Evolutionary conservation across 2,329 filamentous ascomycete genomes (phyloP).

Genomic region (Trichoderma sp.): DNA sequence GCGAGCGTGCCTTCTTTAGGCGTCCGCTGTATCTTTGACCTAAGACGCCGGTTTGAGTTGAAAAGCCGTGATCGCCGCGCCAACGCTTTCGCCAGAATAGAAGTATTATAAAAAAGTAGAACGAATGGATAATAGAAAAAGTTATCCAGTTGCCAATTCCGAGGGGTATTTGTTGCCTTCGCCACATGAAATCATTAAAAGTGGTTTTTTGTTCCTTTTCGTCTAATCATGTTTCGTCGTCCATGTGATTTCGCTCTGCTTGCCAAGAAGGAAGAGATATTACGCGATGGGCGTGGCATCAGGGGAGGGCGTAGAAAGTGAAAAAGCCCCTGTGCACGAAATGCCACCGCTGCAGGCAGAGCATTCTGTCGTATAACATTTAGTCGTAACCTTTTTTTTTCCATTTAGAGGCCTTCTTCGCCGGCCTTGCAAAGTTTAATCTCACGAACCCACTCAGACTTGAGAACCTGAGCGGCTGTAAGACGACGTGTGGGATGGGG

Average conservation of each 20-base stretch:
- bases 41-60: background rate
- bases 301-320: background rate
- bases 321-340: background rate
- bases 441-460: slow-evolving; percentile 97
- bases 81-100: slow-evolving; percentile 31
- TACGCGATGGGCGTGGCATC: slow-evolving; percentile 35
- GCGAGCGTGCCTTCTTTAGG: slow-evolving; percentile 1
- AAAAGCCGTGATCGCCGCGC: background rate
- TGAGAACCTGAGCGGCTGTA: slow-evolving; percentile 93
- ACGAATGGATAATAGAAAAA: slow-evolving; percentile 9
- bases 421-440: slow-evolving; percentile 97
- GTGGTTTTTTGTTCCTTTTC: slow-evolving; percentile 18
- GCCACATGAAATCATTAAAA: slow-evolving; percentile 23
- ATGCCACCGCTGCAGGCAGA: slow-evolving; percentile 14
- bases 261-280: slow-evolving; percentile 27
- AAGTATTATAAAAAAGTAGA: slow-evolving; percentile 12
- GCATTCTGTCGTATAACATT: slow-evolving; percentile 23
- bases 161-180: slow-evolving; percentile 26
- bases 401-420: slow-evolving; percentile 80
- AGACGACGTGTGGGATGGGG: slow-evolving; percentile 91
- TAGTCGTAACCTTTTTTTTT: background rate
- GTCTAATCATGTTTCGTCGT: slow-evolving; percentile 27
- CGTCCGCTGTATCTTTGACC: background rate
- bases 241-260: slow-evolving; percentile 29
- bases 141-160: slow-evolving; percentile 22